These are phyloP conservation scores for Jaenimonas drosophilae DNA, from an alignment of 208 protist genomes.

Conservation along the genomic window DNA sequence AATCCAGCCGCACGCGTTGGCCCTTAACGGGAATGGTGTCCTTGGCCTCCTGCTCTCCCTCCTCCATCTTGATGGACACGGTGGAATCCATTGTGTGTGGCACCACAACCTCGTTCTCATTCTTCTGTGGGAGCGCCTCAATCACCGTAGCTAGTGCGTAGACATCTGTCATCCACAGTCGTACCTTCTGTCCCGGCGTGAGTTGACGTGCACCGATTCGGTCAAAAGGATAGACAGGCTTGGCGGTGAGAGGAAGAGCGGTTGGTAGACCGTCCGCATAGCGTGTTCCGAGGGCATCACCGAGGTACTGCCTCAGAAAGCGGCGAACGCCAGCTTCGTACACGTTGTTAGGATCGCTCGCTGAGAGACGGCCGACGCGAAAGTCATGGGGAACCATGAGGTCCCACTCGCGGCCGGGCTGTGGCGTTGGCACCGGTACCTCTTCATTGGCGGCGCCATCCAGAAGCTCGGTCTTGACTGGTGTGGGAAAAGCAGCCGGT, in stretches of 20 bases:
- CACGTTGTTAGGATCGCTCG: conserved; percentile 17
- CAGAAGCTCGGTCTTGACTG: background rate
- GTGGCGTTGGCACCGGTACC: background rate
- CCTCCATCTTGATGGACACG: too few species aligned
- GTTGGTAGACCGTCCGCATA: conserved; percentile 26
- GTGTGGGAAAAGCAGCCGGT: background rate
- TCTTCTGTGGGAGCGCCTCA: conserved; percentile 7
- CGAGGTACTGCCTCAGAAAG: conserved; percentile 59
- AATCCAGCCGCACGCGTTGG: conserved; percentile 33
- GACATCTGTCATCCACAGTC: conserved; percentile 81
- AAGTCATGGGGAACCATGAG: conserved; percentile 70
- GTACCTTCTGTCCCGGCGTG: conserved; percentile 54
- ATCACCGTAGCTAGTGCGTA: conserved; percentile 64
- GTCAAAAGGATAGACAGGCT: conserved; percentile 20
- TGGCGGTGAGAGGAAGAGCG: conserved; percentile 27
- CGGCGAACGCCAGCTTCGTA: conserved; percentile 38
- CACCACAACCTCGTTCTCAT: background rate
- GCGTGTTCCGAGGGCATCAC: conserved; percentile 1
- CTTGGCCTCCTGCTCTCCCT: background rate
- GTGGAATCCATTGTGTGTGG: background rate
- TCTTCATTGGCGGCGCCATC: background rate
- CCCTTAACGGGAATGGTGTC: background rate
- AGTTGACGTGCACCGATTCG: conserved; percentile 21
- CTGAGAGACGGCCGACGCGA: conserved; percentile 13
- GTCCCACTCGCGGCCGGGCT: conserved; percentile 21